phyloP scores from a whole-genome alignment of 2,329 filamentous ascomycete genomes.

The Sclerotinia spermophila region DNA sequence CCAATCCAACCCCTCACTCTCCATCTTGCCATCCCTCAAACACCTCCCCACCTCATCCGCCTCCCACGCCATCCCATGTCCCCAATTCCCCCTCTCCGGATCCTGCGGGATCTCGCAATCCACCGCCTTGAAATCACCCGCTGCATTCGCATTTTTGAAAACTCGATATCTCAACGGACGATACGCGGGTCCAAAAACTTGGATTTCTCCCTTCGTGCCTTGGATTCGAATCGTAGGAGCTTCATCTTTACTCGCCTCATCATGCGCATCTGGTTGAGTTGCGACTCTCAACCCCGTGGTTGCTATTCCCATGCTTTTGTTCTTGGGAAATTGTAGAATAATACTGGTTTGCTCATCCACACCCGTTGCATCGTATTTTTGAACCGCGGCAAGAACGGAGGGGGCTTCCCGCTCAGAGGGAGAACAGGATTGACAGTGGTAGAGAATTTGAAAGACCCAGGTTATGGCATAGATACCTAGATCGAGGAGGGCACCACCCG shows the following conservation, averaged over 20 bases:
- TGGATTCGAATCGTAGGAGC: constrained; percentile 59
- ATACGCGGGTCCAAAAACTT: constrained; percentile 57
- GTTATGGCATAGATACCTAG: constrained; percentile 67
- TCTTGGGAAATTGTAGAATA: constrained; percentile 56
- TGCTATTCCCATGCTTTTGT: constrained; percentile 59
- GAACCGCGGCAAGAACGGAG: constrained; percentile 53
- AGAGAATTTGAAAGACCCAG: constrained; percentile 70
- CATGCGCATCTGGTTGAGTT: constrained; percentile 45
- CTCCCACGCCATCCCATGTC: constrained; percentile 68
- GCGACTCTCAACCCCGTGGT: constrained; percentile 49
- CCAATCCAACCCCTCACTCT: constrained; percentile 56
- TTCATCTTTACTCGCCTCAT: constrained; percentile 47
- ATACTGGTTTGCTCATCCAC: constrained; percentile 63
- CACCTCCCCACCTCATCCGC: constrained; percentile 65
- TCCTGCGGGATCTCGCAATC: constrained; percentile 44
- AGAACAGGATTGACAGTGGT: constrained; percentile 52
- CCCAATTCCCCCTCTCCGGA: constrained; percentile 38
- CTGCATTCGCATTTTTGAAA: constrained; percentile 40
- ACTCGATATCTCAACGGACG: constrained; percentile 51
- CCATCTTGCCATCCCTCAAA: constrained; percentile 57
- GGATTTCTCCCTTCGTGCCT: constrained; percentile 63
- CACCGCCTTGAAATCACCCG: constrained; percentile 34
- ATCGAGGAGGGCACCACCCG: constrained; percentile 64
- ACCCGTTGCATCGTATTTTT: constrained; percentile 56
- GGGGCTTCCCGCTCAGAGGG: constrained; percentile 44